Percentiles rank a stretch among this genome's conserved stretches.
phyloP scores from a whole-genome alignment of 352 stramenopile genomes.

The Lagenidium giganteum region DNA sequence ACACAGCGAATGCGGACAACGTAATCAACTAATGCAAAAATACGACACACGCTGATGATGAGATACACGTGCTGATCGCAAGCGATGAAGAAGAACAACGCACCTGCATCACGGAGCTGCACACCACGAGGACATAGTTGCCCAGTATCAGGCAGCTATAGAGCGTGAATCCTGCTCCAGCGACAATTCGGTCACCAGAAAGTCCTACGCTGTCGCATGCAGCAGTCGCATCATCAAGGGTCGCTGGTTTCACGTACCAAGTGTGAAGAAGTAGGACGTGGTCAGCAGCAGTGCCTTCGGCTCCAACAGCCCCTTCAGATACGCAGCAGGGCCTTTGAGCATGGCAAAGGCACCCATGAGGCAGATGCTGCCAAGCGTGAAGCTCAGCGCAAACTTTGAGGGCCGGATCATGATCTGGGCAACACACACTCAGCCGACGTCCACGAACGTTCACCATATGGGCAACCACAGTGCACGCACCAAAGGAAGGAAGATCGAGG shows the following conservation, averaged over 20 bases:
- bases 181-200: no score
- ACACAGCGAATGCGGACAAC: slow-evolving; percentile 47
- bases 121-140: slow-evolving; percentile 79
- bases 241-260: slow-evolving; percentile 41
- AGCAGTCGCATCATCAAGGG: background rate
- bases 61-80: background rate
- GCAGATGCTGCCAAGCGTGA: slow-evolving; percentile 76
- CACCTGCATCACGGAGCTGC: slow-evolving; percentile 60
- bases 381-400: slow-evolving; percentile 81
- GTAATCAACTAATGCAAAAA: slow-evolving; percentile 39
- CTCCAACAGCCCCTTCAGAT: slow-evolving; percentile 51
- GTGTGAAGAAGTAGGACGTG: slow-evolving; percentile 58
- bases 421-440: background rate
- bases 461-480: no score
- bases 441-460: no score
- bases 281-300: slow-evolving; percentile 61
- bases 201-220: background rate
- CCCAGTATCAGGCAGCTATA: slow-evolving; percentile 81
- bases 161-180: slow-evolving; percentile 47
- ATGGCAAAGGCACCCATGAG: slow-evolving; percentile 73
- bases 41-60: background rate
- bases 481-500: slow-evolving; percentile 69
- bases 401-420: slow-evolving; percentile 69
- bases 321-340: slow-evolving; percentile 62
- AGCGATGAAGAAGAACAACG: background rate